Evolutionary conservation across 345 rosid species (phyloP), one percentile per base, ranked within the genome.

Genomic region (Bruguiera gymnorhiza): DNA sequence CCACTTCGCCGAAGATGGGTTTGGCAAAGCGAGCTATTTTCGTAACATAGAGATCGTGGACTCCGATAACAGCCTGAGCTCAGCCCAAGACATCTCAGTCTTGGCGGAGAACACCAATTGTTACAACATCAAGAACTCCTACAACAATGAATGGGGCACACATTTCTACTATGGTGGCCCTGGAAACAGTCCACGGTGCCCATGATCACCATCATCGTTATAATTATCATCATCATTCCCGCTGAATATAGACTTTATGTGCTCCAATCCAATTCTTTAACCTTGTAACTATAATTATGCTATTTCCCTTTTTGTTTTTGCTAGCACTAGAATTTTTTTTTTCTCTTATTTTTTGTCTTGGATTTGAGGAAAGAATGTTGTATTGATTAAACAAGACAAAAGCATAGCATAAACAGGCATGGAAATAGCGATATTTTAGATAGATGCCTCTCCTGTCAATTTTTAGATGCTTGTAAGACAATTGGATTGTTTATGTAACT

Each of bases 81-180:
- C 98, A 2, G 91, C 78, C 20, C 86, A 58, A 36, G 84, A 67
- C n/a, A 85, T 92, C 69, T 84, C 86, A 67, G 87, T 81, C 39
- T 67, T 95, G 29, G 96, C 99, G 4, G 99, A 95, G 78, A 86
- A 90, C 79, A 87, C 92, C n/a, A 83, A 86, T 65, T 95, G 99
- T 77, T 95, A 95, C 85, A 70, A 92, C 73, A 90, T 95, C 70
- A 75, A 83, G 78, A 92, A 88, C 83, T 81, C 86, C 43, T 83
- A 77, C 74, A 90, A 70, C 85, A 86, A 81, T 62, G 92, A 88
- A 66, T 95, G 99, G 99, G 99, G 99, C 48, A 85, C 94, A 2
- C 70, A 88, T 48, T 95, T 95, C 82, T 95, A 90, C 86, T 90
- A 90, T 21, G 99, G 99, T 8, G 99, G 99, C 1, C 97, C 99